Conservation (phyloP, 495 filamentous ascomycete genomes). For the Aspergillus ellipticus region DNA sequence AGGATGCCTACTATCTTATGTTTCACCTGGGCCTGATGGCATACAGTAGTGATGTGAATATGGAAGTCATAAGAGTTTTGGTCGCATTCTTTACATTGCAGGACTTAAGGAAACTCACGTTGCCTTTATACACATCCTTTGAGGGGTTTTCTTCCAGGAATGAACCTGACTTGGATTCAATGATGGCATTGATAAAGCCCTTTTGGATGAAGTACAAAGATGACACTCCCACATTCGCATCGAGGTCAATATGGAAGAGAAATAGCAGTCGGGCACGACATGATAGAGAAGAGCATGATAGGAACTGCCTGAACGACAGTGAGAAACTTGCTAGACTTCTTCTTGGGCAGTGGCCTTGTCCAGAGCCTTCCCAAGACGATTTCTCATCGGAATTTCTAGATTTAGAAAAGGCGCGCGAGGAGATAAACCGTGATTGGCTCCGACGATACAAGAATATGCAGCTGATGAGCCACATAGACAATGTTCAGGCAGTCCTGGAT, state of each 20-base stretch:
- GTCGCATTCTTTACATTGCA: conserved; percentile 33
- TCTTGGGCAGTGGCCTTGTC: conserved; percentile 35
- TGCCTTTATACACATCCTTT: conserved; percentile 29
- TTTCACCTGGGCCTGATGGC: conserved; percentile 40
- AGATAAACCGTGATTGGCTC: conserved; percentile 45
- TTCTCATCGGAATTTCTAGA: conserved; percentile 29
- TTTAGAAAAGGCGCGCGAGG: conserved; percentile 28
- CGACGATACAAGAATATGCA: conserved; percentile 43
- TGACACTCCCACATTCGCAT: too few species aligned
- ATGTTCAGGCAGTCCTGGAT: conserved; percentile 19
- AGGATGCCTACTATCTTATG: conserved; percentile 35
- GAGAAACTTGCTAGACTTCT: conserved; percentile 28
- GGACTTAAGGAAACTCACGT: conserved; percentile 27
- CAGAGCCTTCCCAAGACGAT: conserved; percentile 19
- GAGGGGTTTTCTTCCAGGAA: conserved; percentile 21
- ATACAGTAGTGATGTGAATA: conserved; percentile 30
- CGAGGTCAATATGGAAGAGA: too few species aligned
- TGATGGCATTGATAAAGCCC: conserved; percentile 23
- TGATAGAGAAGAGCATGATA: too few species aligned
- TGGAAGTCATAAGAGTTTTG: conserved; percentile 32
- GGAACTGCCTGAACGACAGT: conserved; percentile 20
- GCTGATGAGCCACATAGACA: conserved; percentile 37
- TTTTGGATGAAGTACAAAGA: conserved; percentile 9
- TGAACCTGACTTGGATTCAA: conserved; percentile 14
- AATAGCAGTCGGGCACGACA: too few species aligned